Evolutionary conservation across 2,329 filamentous ascomycete species (phyloP), one percentile per base, ranked within the genome.

Genomic region (Emmonsiellopsis sp.): DNA sequence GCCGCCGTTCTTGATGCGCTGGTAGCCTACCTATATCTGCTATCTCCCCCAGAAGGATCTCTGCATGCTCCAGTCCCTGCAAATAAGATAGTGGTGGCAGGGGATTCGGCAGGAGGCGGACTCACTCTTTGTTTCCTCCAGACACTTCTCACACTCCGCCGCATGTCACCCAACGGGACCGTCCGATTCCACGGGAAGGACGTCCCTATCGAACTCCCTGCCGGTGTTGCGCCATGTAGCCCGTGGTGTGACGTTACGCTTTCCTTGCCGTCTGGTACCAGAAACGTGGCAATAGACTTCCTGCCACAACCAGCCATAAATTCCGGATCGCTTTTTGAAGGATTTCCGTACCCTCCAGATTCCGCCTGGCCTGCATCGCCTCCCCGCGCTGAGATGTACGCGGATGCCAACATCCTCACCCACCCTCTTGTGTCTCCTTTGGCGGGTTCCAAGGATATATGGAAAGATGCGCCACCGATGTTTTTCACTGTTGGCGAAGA

Each of bases 101-200:
- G 75, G 15, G 74, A 76, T 57, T 75, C 72, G 1, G 72, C 74
- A 0, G 75, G 74, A 20, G 75, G 66, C 5, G 73, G 73, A 53
- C 65, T 76, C 8, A 63, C 65, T 9, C 61, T 75, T 1, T 66
- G 62, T 13, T 63, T 76, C 9, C 57, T 74, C 2, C 72, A 74
- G 50, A 68, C 71, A 5, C 65, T 77, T 5, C 61, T 76, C 11
- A 72, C 71, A 1, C 61, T 76, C 13, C 64, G 63, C 4, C 69
- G 70, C 30, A 54, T 64, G 13, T 60, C 59, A 10, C 52, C 60
- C 7, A 53, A 50, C 16, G 43, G 38, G 16, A 66, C 62, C 5
- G 59, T 75, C 50, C 65, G 53, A 26, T 75, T 75, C 55, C 70
- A 75, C 52, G 70, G 70, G 32, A 60, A 63, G 37, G 63, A 71